phyloP scores from a whole-genome alignment of 192 early-diverging fungal species.

The Rhizophagus clarus region DNA sequence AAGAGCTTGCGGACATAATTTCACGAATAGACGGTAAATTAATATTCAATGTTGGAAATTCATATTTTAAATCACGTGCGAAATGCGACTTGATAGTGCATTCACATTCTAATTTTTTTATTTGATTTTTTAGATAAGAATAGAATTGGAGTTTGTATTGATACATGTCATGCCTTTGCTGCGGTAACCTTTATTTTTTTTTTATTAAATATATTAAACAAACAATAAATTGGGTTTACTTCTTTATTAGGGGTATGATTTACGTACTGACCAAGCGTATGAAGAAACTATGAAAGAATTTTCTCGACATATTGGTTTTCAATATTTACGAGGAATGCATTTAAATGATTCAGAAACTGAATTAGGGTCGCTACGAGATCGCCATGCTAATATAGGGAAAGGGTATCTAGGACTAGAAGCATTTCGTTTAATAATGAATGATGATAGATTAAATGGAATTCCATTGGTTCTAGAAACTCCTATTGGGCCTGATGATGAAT shows the following conservation, averaged over 20 bases:
- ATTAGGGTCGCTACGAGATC: slow-evolving; percentile 48
- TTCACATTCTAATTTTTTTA: background rate
- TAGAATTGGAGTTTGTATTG: slow-evolving; percentile 61
- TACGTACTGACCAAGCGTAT: slow-evolving; percentile 50
- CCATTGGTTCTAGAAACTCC: slow-evolving; percentile 61
- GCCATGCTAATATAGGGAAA: slow-evolving; percentile 59
- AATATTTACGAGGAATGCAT: slow-evolving; percentile 56
- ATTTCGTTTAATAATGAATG: slow-evolving; percentile 57
- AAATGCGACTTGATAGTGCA: too few species aligned
- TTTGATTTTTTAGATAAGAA: slow-evolving; percentile 39
- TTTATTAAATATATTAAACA: too few species aligned
- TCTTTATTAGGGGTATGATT: slow-evolving; percentile 51
- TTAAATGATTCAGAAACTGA: slow-evolving; percentile 54
- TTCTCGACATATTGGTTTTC: slow-evolving; percentile 43
- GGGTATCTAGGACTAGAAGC: slow-evolving; percentile 54
- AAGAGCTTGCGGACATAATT: slow-evolving; percentile 50
- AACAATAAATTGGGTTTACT: background rate
- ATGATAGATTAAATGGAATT: slow-evolving; percentile 50
- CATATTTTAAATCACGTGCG: too few species aligned
- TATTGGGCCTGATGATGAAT: slow-evolving; percentile 22
- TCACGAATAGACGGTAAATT: slow-evolving; percentile 35
- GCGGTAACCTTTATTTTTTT: slow-evolving; percentile 31
- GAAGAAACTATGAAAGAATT: slow-evolving; percentile 47
- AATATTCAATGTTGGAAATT: too few species aligned
- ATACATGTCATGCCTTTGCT: slow-evolving; percentile 62